Conservation (phyloP, 2,329 filamentous ascomycete genomes). For the Nemania bipapillata region DNA sequence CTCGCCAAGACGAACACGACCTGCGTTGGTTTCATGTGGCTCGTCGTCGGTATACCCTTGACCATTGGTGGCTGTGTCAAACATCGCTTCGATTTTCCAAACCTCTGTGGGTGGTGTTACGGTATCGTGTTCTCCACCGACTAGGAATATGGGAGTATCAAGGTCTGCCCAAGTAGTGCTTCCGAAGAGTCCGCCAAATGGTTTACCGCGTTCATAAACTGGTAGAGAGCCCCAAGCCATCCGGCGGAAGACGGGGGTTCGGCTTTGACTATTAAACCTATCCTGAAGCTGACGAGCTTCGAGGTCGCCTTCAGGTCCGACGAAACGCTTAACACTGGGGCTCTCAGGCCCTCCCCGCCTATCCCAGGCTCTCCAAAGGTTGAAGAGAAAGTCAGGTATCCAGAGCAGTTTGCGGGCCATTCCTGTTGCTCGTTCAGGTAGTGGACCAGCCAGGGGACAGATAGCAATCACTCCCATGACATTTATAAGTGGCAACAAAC, state of each 20-base stretch:
- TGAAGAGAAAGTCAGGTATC: slow-evolving; percentile 77
- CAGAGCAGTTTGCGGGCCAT: slow-evolving; percentile 68
- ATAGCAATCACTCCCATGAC: slow-evolving; percentile 83
- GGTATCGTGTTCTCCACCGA: slow-evolving; percentile 80
- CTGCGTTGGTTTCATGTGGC: slow-evolving; percentile 16
- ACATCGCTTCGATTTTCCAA: slow-evolving; percentile 68
- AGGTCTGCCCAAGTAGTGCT: slow-evolving; percentile 77
- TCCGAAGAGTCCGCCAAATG: slow-evolving; percentile 74
- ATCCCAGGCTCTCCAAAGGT: slow-evolving; percentile 82
- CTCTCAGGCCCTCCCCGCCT: slow-evolving; percentile 81
- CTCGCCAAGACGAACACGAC: slow-evolving; percentile 53
- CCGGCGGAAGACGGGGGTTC: slow-evolving; percentile 81
- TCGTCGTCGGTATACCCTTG: slow-evolving; percentile 9
- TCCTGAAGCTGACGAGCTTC: slow-evolving; percentile 75
- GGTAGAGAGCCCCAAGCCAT: slow-evolving; percentile 81
- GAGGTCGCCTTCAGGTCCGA: slow-evolving; percentile 72
- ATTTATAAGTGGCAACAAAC: slow-evolving; percentile 66
- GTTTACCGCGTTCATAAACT: slow-evolving; percentile 62
- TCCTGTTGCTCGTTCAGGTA: slow-evolving; percentile 62
- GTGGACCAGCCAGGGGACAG: slow-evolving; percentile 77
- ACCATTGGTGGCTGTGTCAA: slow-evolving; percentile 46
- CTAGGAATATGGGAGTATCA: slow-evolving; percentile 77
- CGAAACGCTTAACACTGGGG: slow-evolving; percentile 80
- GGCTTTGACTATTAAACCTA: slow-evolving; percentile 83
- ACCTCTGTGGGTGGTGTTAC: slow-evolving; percentile 79